Percentiles rank a stretch among this genome's conserved stretches.
These are phyloP conservation scores for Hypomyces rosellus DNA, from an alignment of 2,329 filamentous ascomycete genomes.

Conservation along the genomic window DNA sequence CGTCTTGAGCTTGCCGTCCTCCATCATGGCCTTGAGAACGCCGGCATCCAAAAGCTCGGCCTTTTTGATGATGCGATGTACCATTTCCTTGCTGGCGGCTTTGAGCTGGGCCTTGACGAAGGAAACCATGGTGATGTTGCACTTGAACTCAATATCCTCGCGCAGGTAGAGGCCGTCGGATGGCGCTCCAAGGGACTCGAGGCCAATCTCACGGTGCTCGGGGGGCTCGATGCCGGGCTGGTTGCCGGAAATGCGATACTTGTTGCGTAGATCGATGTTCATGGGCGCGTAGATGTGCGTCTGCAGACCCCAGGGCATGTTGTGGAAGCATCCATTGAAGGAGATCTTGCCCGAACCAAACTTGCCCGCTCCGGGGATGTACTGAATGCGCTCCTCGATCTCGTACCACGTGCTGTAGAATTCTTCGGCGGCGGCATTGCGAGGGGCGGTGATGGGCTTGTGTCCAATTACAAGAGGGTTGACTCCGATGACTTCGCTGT, in stretches of 20 bases:
- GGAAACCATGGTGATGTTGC: slow-evolving; percentile 57
- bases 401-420: slow-evolving; percentile 71
- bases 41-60: slow-evolving; percentile 63
- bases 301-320: slow-evolving; percentile 66
- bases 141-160: slow-evolving; percentile 65
- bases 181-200: slow-evolving; percentile 52
- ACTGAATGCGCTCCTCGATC: slow-evolving; percentile 62
- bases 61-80: slow-evolving; percentile 63
- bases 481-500: slow-evolving; percentile 63
- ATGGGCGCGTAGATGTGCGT: slow-evolving; percentile 66
- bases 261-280: slow-evolving; percentile 60
- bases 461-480: slow-evolving; percentile 62
- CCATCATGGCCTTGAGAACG: slow-evolving; percentile 60
- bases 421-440: slow-evolving; percentile 61
- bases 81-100: slow-evolving; percentile 60
- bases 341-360: slow-evolving; percentile 59
- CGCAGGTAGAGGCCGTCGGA: slow-evolving; percentile 60
- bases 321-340: slow-evolving; percentile 67
- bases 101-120: slow-evolving; percentile 64
- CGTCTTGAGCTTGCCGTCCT: slow-evolving; percentile 57
- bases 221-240: slow-evolving; percentile 59
- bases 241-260: slow-evolving; percentile 62
- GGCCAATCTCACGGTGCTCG: slow-evolving; percentile 55
- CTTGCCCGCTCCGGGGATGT: slow-evolving; percentile 59
- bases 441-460: slow-evolving; percentile 59